Conservation (phyloP, 2,329 filamentous ascomycete genomes). For the Amauroascus niger region DNA sequence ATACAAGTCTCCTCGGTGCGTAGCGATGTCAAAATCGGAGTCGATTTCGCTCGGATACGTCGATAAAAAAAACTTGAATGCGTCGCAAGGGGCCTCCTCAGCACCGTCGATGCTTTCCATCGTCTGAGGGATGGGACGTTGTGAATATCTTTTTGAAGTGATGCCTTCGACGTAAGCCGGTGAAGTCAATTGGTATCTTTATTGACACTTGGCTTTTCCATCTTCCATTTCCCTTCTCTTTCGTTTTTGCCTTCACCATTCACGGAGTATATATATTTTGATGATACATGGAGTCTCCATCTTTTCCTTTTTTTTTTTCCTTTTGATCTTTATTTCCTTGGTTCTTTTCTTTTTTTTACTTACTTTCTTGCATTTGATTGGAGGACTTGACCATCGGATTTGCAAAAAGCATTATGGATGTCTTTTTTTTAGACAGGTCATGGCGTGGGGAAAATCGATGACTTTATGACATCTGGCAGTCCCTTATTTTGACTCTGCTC, state of each 20-base stretch:
- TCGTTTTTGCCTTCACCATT: not conserved
- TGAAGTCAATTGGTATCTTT: not conserved
- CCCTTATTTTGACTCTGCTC: too few relatives aligned
- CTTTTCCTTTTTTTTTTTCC: not conserved
- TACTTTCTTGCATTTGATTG: not conserved
- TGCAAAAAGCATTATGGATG: not conserved
- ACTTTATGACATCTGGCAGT: not conserved
- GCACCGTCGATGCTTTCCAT: conserved; percentile 2
- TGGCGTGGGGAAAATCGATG: not conserved
- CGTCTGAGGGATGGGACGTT: not conserved
- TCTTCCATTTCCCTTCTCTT: not conserved
- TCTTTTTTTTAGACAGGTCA: not conserved
- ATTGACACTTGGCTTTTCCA: not conserved
- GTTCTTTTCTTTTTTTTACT: not conserved
- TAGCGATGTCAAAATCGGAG: not conserved
- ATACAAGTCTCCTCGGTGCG: conserved; percentile 2
- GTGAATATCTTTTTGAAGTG: not conserved
- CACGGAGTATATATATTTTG: not conserved
- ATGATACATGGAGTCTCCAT: not conserved
- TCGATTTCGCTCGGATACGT: not conserved
- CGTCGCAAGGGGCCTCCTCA: not conserved
- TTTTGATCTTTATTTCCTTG: not conserved
- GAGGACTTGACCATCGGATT: not conserved
- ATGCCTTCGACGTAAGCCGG: not conserved
- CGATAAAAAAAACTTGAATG: not conserved